phyloP scores from a whole-genome alignment of 768 basidiomycete species.

The Suillus alpinus region DNA sequence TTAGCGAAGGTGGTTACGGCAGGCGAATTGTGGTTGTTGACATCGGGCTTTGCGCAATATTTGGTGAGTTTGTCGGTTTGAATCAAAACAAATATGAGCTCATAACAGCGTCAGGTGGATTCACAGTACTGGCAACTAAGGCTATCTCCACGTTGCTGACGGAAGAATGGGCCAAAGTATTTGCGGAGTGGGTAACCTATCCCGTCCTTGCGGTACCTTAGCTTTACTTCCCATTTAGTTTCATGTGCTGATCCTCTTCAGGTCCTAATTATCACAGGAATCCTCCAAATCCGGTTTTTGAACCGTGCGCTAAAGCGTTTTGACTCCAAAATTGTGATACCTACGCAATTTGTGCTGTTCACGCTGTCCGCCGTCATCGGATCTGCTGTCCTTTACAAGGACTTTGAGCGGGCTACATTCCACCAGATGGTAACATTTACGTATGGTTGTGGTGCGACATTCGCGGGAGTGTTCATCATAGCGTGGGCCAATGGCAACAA shows the following conservation, averaged over 20 bases:
- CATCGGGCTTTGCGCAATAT: slow-evolving; percentile 82
- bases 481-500: slow-evolving; percentile 50
- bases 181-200: slow-evolving; percentile 81
- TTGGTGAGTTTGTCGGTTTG: slow-evolving; percentile 45
- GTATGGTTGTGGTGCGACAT: slow-evolving; percentile 88
- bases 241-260: slow-evolving; percentile 26
- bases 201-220: slow-evolving; percentile 64
- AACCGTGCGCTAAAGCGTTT: slow-evolving; percentile 90
- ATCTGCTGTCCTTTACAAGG: slow-evolving; percentile 90
- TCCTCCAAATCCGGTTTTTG: slow-evolving; percentile 82
- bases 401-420: slow-evolving; percentile 81
- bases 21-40: slow-evolving; percentile 77
- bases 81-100: slow-evolving; percentile 1
- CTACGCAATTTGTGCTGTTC: slow-evolving; percentile 93
- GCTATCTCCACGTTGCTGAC: slow-evolving; percentile 86
- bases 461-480: slow-evolving; percentile 85
- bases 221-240: neutral
- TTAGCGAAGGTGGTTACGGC: slow-evolving; percentile 67
- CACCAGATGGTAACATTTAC: slow-evolving; percentile 81
- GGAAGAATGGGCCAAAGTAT: slow-evolving; percentile 70
- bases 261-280: slow-evolving; percentile 70
- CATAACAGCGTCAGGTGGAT: slow-evolving; percentile 58
- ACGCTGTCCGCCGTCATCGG: slow-evolving; percentile 91
- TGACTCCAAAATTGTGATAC: slow-evolving; percentile 93
- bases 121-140: slow-evolving; percentile 93